A percentile compares a stretch with the other conserved stretches of the same genome.
Conservation (phyloP, 139 green algal species). For the Chloropicon primus region DNA sequence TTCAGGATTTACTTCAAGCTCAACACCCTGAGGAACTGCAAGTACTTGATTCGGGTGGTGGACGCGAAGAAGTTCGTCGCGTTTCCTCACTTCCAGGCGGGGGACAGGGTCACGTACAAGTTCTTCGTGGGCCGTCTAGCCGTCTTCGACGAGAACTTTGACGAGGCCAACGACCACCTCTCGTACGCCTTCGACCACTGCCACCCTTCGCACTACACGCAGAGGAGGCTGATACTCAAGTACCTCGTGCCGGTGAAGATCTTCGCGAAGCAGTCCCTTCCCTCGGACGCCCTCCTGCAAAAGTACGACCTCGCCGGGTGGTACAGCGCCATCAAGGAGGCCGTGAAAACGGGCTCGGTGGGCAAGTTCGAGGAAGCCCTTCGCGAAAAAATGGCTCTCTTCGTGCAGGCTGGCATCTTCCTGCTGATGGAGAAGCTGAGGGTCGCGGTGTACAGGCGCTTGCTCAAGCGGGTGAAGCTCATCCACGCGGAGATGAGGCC, state of each 20-base stretch:
- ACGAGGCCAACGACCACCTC: conserved; percentile 36
- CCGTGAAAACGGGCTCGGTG: conserved; percentile 38
- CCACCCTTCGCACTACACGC: conserved; percentile 20
- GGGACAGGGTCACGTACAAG: conserved; percentile 48
- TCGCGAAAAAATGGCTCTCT: conserved; percentile 22
- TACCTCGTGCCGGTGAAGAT: conserved; percentile 63
- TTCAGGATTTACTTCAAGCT: conserved; percentile 72
- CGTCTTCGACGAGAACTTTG: conserved; percentile 63
- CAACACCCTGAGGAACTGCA: conserved; percentile 58
- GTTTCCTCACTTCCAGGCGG: conserved; percentile 39
- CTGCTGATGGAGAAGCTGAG: conserved; percentile 65
- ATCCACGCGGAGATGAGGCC: conserved; percentile 39
- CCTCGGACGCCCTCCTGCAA: conserved; percentile 25
- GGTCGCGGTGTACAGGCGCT: conserved; percentile 36
- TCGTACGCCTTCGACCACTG: conserved; percentile 51
- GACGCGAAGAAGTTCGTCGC: conserved; percentile 28
- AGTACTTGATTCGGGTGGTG: conserved; percentile 48
- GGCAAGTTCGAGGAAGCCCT: conserved; percentile 35
- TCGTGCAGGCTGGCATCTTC: conserved; percentile 40
- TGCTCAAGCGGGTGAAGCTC: conserved; percentile 38
- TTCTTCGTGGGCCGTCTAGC: conserved; percentile 57
- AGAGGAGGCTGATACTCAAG: conserved; percentile 42
- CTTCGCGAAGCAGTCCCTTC: conserved; percentile 35
- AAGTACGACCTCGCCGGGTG: conserved; percentile 31
- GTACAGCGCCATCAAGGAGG: conserved; percentile 34